These are phyloP conservation scores for Apophysomyces variabilis DNA, from an alignment of 371 early-diverging fungal genomes.

Conservation along the genomic window DNA sequence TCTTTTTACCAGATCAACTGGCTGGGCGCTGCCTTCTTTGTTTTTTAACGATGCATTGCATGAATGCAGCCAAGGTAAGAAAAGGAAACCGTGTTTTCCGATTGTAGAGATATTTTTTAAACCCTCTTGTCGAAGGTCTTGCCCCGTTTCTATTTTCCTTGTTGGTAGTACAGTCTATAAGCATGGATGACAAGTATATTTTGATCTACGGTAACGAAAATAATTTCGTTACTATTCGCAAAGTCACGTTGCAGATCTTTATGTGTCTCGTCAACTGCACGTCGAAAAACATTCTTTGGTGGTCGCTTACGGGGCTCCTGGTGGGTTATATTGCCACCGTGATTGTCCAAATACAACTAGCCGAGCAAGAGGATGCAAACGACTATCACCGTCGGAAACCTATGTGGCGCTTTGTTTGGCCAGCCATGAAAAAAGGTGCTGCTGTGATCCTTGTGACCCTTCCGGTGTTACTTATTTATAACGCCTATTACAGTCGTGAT, in stretches of 20 bases:
- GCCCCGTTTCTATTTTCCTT: conserved; percentile 51
- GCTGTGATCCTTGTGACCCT: conserved; percentile 15
- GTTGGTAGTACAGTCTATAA: conserved; percentile 48
- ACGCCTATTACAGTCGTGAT: conserved; percentile 36
- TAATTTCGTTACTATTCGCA: conserved; percentile 33
- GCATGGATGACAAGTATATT: conserved; percentile 42
- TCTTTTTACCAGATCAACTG: conserved; percentile 49
- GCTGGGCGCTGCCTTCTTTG: conserved; percentile 49
- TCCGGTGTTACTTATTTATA: conserved; percentile 29
- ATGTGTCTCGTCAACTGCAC: conserved; percentile 50
- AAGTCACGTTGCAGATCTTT: conserved; percentile 37
- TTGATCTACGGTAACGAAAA: conserved; percentile 29
- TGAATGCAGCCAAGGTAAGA: conserved; percentile 55
- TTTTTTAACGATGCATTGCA: conserved; percentile 54
- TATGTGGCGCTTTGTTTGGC: conserved; percentile 19
- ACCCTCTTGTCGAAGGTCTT: conserved; percentile 28
- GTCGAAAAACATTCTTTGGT: conserved; percentile 53
- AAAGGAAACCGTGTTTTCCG: too few species aligned
- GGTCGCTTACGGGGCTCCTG: conserved; percentile 49
- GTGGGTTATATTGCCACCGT: conserved; percentile 43
- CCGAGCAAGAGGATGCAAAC: conserved; percentile 20
- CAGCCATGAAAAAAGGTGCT: conserved; percentile 19
- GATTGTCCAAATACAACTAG: conserved; percentile 20
- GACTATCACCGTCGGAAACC: conserved; percentile 18
- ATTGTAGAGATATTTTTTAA: too few species aligned